Evolutionary conservation across 1,284 basidiomycete genomes (phyloP), one percentile per base, ranked within the genome.

Genomic region (Rhizoctonia solani): DNA sequence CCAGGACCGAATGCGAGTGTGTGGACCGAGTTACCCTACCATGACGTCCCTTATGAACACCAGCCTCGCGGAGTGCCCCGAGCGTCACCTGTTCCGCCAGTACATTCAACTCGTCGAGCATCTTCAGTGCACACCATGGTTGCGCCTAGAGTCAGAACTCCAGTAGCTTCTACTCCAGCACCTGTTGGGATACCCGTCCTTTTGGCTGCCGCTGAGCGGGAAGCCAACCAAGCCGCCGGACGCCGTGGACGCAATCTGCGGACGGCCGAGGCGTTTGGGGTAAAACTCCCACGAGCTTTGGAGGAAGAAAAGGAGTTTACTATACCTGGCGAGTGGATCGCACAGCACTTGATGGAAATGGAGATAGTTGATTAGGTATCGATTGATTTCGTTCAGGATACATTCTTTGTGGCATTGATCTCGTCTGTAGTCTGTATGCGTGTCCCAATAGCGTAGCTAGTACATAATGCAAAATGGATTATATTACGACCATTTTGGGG

Each of bases 221-320:
- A 76, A 68, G 77, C 80, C 27, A 77, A 75, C 16, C 75, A 80
- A 30, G 80, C 79, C 4, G 79, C 76, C 14, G 77, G 78, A 27
- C 78, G 58, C 27, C 65, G 69, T 21, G 46, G 82, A 58, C 85
- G 82, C 73, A 82, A 82, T 1, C 81, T 81, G 72, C 79, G 86
- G 63, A 79, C 83, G 68, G 75, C 81, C 49, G 81, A 78, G 30
- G 84, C 85, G 16, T 88, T 87, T 72, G 86, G 87, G 0, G 77
- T 78, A 49, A 81, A 81, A 59, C 77, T 84, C 5, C 83, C 84
- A 1, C 74, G 71, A 0, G 80, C 77, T 59, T 69, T 83, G 56
- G 82, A 83, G 71, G 76, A 79, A 67, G 73, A 80, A 30, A 76
- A 77, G 68, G 82, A 84, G 68, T 85, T 82, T 69, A 77, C 81